Evolutionary conservation across 108 stramenopile genomes (phyloP).

Genomic region (Cafeteria roenbergensis): DNA sequence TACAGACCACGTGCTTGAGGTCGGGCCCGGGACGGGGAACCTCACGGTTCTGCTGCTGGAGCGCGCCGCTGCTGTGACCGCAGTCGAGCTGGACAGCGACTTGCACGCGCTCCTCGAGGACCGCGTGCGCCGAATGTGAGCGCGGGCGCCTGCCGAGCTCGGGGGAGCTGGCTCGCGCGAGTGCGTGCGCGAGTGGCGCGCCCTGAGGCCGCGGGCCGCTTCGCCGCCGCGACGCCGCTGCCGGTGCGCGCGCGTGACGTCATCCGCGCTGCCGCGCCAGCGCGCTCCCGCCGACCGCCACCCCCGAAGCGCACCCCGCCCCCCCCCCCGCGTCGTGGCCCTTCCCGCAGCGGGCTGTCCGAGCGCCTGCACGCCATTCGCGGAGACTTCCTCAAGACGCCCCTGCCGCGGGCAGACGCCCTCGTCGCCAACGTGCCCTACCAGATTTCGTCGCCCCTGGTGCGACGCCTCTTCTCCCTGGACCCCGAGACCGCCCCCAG

Average conservation of each 20-base stretch:
- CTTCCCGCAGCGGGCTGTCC: slow-evolving; percentile 31
- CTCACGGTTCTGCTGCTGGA: slow-evolving; percentile 39
- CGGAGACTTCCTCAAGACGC: slow-evolving; percentile 37
- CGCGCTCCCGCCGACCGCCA: no score
- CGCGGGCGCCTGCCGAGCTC: no score
- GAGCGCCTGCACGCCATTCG: slow-evolving; percentile 33
- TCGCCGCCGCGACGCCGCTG: no score
- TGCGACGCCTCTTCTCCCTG: neutral
- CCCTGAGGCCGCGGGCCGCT: no score
- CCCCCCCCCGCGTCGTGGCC: no score
- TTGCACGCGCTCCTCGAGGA: slow-evolving; percentile 37
- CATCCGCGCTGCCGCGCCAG: no score
- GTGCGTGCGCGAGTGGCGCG: no score
- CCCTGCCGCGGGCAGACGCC: slow-evolving; percentile 35
- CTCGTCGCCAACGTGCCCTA: slow-evolving; percentile 44
- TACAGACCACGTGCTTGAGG: slow-evolving; percentile 37
- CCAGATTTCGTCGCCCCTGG: slow-evolving; percentile 40
- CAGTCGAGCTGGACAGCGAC: slow-evolving; percentile 37
- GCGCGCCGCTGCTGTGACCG: slow-evolving; percentile 33
- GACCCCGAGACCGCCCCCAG: no score
- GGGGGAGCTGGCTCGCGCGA: no score
- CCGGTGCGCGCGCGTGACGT: no score
- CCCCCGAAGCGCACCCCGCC: no score
- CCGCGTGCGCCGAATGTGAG: no score
- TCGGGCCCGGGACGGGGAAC: slow-evolving; percentile 47